Percentiles rank a stretch among this genome's conserved stretches.
phyloP scores from a whole-genome alignment of 208 protist species.

The Tetramitus jugosus region DNA sequence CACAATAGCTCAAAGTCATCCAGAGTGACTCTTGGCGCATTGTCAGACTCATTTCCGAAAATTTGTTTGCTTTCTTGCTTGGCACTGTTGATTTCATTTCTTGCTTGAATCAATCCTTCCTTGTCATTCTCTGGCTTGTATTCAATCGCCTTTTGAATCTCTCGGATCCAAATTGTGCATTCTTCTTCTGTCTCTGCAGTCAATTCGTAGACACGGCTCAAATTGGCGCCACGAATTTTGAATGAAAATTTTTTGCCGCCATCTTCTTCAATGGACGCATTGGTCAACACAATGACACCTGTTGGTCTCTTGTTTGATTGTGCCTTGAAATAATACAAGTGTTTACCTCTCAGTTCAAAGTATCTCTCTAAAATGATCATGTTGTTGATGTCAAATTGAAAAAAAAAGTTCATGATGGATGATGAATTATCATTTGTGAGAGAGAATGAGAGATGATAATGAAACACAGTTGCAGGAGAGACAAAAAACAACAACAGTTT shows the following conservation, averaged over 20 bases:
- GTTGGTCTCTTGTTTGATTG: neutral
- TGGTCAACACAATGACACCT: neutral
- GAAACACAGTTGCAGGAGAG: too few relatives aligned
- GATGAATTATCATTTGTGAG: too few relatives aligned
- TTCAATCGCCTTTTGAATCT: neutral
- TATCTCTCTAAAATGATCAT: too few relatives aligned
- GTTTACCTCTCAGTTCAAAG: neutral
- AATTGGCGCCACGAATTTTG: neutral
- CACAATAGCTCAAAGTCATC: slow-evolving; percentile 73
- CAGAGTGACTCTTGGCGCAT: slow-evolving; percentile 32
- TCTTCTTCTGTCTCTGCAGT: neutral
- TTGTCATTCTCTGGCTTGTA: neutral
- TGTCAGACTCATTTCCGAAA: neutral
- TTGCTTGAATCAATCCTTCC: neutral
- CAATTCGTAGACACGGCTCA: neutral
- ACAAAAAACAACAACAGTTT: too few relatives aligned
- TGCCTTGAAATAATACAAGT: slow-evolving; percentile 3
- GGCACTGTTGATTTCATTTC: too few relatives aligned
- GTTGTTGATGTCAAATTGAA: too few relatives aligned
- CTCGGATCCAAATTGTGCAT: neutral
- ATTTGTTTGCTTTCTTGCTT: neutral
- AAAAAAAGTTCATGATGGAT: too few relatives aligned
- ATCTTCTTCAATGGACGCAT: neutral
- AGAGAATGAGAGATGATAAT: too few relatives aligned
- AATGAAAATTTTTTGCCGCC: neutral